These are phyloP conservation scores for Verticillium klebahnii DNA, from an alignment of 2,329 filamentous ascomycete species.

Conservation along the genomic window DNA sequence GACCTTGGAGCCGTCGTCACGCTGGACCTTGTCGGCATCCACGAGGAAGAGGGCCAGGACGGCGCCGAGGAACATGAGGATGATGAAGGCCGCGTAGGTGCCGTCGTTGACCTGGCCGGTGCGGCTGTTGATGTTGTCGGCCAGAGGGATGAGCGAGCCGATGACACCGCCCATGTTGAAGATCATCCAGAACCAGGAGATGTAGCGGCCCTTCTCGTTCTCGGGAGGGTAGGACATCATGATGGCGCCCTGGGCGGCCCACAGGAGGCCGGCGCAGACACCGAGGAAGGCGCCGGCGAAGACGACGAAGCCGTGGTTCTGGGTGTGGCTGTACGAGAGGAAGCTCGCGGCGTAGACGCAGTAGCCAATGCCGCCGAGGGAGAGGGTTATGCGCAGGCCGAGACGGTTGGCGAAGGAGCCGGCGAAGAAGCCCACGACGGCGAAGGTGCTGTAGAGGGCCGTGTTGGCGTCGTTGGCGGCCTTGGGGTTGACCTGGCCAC, in stretches of 20 bases:
- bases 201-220: constrained; percentile 78
- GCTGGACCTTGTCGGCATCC: constrained; percentile 68
- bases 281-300: constrained; percentile 75
- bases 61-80: constrained; percentile 74
- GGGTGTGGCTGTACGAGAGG: constrained; percentile 64
- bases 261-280: constrained; percentile 73
- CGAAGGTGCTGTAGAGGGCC: constrained; percentile 69
- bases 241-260: constrained; percentile 78
- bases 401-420: constrained; percentile 75
- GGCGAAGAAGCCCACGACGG: constrained; percentile 63
- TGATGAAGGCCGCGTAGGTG: constrained; percentile 83
- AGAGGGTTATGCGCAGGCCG: constrained; percentile 63
- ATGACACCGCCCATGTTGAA: constrained; percentile 92
- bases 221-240: constrained; percentile 90
- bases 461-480: constrained; percentile 63
- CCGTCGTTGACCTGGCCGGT: constrained; percentile 59
- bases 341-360: constrained; percentile 69
- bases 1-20: constrained; percentile 72
- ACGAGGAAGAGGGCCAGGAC: constrained; percentile 64
- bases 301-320: constrained; percentile 65
- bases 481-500: constrained; percentile 50
- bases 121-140: constrained; percentile 61
- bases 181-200: constrained; percentile 90
- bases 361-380: constrained; percentile 73
- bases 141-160: constrained; percentile 72